Conservation (phyloP, 106 monocot genomes). For the Allium sativum region DNA sequence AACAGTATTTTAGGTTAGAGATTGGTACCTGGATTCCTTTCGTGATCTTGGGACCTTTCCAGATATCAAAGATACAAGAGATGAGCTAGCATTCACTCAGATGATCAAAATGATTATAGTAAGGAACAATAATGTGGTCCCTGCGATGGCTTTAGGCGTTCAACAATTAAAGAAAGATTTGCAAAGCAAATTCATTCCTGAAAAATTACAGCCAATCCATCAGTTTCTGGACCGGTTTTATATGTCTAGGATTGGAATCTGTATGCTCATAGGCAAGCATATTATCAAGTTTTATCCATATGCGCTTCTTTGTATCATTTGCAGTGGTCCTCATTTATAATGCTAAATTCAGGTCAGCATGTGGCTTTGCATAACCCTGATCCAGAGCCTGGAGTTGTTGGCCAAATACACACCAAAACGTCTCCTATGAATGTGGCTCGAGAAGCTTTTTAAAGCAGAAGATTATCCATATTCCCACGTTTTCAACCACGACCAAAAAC, state of each 20-base stretch:
- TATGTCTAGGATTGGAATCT: conserved; percentile 79
- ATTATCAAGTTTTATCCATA: too few species aligned
- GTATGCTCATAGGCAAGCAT: conserved; percentile 83
- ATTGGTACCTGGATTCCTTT: conserved; percentile 87
- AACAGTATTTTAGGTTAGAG: conserved; percentile 71
- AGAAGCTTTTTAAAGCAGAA: too few species aligned
- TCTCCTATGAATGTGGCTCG: too few species aligned
- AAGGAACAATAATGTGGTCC: conserved; percentile 91
- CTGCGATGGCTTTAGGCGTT: conserved; percentile 84
- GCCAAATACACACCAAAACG: too few species aligned
- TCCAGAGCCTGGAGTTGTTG: too few species aligned
- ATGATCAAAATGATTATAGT: conserved; percentile 94
- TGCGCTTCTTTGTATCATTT: too few species aligned
- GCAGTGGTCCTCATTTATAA: too few species aligned
- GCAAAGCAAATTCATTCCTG: conserved; percentile 19
- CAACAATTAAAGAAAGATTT: conserved; percentile 74
- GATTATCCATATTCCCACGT: too few species aligned
- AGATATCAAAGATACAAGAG: conserved; percentile 29
- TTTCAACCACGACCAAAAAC: too few species aligned
- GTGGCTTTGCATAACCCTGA: too few species aligned
- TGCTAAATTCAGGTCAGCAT: too few species aligned
- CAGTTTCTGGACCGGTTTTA: conserved; percentile 85
- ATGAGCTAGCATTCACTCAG: conserved; percentile 70
- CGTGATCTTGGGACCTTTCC: conserved; percentile 65
- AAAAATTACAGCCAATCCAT: conserved; percentile 56